Conservation (phyloP, 148 eudicot genomes). For the Vaccinium corymbosum region DNA sequence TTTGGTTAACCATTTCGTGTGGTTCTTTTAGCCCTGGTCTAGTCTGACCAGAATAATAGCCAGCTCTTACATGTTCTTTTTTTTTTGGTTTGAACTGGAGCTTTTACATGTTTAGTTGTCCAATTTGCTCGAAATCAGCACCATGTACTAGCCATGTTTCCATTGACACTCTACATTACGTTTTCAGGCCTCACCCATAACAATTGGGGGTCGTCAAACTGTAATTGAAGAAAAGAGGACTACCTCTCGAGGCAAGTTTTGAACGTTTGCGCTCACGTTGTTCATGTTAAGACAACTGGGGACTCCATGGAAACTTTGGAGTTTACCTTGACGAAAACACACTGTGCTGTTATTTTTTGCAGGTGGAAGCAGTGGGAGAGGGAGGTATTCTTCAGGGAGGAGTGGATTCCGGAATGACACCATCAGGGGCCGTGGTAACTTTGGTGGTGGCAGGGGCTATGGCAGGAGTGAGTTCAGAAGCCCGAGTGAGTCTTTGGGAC, state of each 20-base stretch:
- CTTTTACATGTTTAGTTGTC: background rate
- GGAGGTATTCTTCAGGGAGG: slow-evolving; percentile 48
- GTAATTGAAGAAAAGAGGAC: slow-evolving; percentile 62
- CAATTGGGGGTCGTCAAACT: slow-evolving; percentile 45
- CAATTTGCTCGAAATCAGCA: slow-evolving; percentile 5
- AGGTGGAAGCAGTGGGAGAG: slow-evolving; percentile 39
- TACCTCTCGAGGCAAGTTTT: slow-evolving; percentile 57
- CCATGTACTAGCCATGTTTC: background rate
- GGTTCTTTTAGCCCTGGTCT: too few relatives aligned
- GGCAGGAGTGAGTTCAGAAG: slow-evolving; percentile 33
- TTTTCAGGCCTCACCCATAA: slow-evolving; percentile 54
- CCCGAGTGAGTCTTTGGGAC: slow-evolving; percentile 30
- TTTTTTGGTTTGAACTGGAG: too few relatives aligned
- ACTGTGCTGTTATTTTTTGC: slow-evolving; percentile 11
- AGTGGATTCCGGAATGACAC: slow-evolving; percentile 45
- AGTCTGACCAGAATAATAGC: too few relatives aligned
- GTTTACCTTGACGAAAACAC: background rate
- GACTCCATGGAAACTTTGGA: background rate
- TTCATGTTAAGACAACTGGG: background rate
- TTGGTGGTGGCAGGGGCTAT: slow-evolving; percentile 44
- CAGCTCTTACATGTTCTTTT: too few relatives aligned
- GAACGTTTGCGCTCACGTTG: background rate
- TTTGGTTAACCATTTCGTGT: too few relatives aligned
- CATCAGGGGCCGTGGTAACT: slow-evolving; percentile 34
- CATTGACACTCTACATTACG: background rate